A percentile compares a stretch with the other conserved stretches of the same genome.
Evolutionary conservation across 2,329 filamentous ascomycete genomes (phyloP).

Genomic region (Colletotrichum endophyticum): DNA sequence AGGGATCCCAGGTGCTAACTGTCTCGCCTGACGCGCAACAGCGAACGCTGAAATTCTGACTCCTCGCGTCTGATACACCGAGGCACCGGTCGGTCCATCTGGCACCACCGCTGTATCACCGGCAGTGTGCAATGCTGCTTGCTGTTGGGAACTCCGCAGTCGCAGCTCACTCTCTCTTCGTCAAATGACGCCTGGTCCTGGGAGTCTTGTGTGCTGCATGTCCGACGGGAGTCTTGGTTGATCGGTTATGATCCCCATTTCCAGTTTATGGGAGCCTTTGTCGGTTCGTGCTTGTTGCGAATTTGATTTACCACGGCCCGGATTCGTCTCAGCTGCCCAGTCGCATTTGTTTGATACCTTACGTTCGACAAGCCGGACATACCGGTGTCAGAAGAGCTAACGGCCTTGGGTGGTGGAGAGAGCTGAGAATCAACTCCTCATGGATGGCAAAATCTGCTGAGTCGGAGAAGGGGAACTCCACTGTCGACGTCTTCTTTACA

Average conservation of each 20-base stretch:
- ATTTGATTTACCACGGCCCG: neutral
- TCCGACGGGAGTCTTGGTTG: neutral
- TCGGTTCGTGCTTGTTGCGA: neutral
- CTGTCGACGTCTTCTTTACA: neutral
- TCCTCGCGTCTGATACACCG: conserved; percentile 7
- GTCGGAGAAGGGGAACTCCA: neutral
- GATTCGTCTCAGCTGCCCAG: conserved; percentile 3
- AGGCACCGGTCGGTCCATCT: conserved; percentile 10
- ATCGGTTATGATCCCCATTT: neutral
- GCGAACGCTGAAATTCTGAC: neutral
- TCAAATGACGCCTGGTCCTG: neutral
- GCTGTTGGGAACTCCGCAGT: neutral
- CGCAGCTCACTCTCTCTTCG: neutral
- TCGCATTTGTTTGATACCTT: neutral
- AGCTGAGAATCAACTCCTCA: neutral
- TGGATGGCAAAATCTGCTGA: neutral
- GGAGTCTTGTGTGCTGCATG: neutral
- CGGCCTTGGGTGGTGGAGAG: neutral
- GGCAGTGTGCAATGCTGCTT: neutral
- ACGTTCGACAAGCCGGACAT: neutral
- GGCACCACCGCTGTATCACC: conserved; percentile 9
- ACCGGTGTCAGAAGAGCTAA: conserved; percentile 7
- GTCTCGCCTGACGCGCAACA: neutral
- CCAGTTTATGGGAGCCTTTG: neutral
- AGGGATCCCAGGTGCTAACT: neutral